A percentile compares a stretch with the other conserved stretches of the same genome.
phyloP scores from a whole-genome alignment of 192 early-diverging fungal species.

The Dissophora ornata region DNA sequence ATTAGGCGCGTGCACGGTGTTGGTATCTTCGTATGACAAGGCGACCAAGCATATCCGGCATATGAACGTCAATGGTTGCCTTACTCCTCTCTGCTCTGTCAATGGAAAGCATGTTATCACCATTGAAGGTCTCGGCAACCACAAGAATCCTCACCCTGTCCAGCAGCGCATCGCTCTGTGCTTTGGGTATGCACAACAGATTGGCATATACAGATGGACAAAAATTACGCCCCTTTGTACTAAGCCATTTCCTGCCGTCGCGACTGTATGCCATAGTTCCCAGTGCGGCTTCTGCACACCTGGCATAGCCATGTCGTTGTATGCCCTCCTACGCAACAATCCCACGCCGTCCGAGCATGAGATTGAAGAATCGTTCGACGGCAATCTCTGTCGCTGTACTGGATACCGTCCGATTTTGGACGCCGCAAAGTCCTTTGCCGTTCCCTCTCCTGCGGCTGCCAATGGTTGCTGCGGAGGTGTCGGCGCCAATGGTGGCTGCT shows the following conservation, averaged over 20 bases:
- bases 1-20: constrained; percentile 80
- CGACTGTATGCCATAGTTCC: constrained; percentile 47
- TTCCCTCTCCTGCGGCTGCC: constrained; percentile 26
- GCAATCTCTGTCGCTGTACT: constrained; percentile 91
- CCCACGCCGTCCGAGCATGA: constrained; percentile 72
- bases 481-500: constrained; percentile 63
- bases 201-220: no score
- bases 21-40: constrained; percentile 71
- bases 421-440: constrained; percentile 74
- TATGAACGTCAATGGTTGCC: constrained; percentile 65
- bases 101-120: constrained; percentile 88
- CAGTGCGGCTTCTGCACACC: constrained; percentile 96
- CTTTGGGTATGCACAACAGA: constrained; percentile 68
- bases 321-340: constrained; percentile 81
- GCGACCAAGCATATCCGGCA: constrained; percentile 56
- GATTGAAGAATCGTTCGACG: constrained; percentile 88
- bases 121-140: constrained; percentile 80
- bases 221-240: no score
- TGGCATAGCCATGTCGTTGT: constrained; percentile 91
- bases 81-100: constrained; percentile 76
- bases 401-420: constrained; percentile 90
- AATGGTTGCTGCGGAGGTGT: constrained; percentile 47
- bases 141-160: constrained; percentile 76
- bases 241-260: not conserved
- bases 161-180: constrained; percentile 78